Base-by-base conservation (phyloP, 106 monocot genomes). In the Phalaenopsis aphrodite region DNA sequence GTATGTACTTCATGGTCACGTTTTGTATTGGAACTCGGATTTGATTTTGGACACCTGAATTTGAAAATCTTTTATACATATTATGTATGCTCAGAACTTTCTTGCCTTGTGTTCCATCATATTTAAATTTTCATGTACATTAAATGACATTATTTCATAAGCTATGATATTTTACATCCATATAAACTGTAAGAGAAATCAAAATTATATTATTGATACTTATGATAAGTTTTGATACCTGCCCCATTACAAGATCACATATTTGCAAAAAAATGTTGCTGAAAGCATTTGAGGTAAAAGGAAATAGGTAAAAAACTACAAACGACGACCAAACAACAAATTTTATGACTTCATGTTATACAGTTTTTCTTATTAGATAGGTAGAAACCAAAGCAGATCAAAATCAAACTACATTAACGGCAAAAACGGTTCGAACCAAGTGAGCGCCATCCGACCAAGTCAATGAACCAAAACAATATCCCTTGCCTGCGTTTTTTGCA, bases 391-490 rank as follows among this genome's bases (percentile, higher is more conserved):
- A 39, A 8, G 19, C 52, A 52, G 14, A 12, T 52, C 11, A 18
- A 83, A 84, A 80, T 80, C 75, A 95, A 15, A 91, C 55, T 19
- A 93, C 85, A 80, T 93, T 91, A 56, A 91, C 88, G 9, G 88
- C 89, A 78, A 96, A 93, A 21, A 79, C 89, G 1, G 87, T 85
- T 45, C 87, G 85, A 49, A 91, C 96, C 3, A 75, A 82, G 78
- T 91, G 96, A 16, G 80, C 81, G 5, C 93, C 93, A 73, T 96
- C 93, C 4, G 88, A 93, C 96, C 96, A 96, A 23, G 82, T 86
- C 37, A 96, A 18, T 17, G 89, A 81, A 4, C 96, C 96, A 36
- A 71, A 93, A 15, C 46, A 42, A 43, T 96, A 96, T 9, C 96
- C 93, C 78, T 91, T 91, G n/a, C 14, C 80, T 11, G 86, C 89